A percentile compares a stretch with the other conserved stretches of the same genome.
Conservation (phyloP, 257 asterid genomes). For the Jacaranda mimosifolia region DNA sequence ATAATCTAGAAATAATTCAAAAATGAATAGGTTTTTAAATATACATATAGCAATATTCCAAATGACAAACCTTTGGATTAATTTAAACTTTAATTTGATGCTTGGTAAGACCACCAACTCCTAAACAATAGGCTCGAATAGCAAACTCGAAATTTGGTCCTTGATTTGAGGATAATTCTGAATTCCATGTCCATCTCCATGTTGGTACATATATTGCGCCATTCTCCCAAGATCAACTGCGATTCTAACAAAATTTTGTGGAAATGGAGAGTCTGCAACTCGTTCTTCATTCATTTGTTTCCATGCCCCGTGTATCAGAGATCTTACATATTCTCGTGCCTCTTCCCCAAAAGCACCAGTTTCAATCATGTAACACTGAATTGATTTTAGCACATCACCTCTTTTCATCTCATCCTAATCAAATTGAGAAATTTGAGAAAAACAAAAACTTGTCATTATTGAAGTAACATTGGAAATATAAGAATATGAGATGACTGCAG, state of each 20-base stretch:
- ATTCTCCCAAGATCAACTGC: slow-evolving; percentile 50
- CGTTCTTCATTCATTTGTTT: slow-evolving; percentile 39
- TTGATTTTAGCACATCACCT: slow-evolving; percentile 23
- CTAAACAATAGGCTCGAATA: slow-evolving; percentile 47
- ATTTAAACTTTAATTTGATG: no score
- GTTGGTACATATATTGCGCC: no score
- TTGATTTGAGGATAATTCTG: slow-evolving; percentile 29
- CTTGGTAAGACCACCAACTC: no score
- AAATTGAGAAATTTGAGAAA: background rate
- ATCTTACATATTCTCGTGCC: background rate
- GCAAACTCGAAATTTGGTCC: slow-evolving; percentile 19
- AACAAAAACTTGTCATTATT: no score
- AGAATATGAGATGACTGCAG: no score
- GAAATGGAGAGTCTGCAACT: slow-evolving; percentile 14
- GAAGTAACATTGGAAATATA: no score
- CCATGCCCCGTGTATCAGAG: slow-evolving; percentile 34
- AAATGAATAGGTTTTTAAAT: no score
- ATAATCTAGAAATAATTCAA: no score
- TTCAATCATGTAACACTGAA: slow-evolving; percentile 43
- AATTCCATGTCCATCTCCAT: slow-evolving; percentile 56
- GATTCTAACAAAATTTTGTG: slow-evolving; percentile 19
- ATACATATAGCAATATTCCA: no score
- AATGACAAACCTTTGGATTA: no score
- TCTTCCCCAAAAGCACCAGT: slow-evolving; percentile 35
- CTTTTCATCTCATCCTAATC: slow-evolving; percentile 32